These are phyloP conservation scores for Achaetomiella virescens DNA, from an alignment of 495 filamentous ascomycete species.

Conservation along the genomic window DNA sequence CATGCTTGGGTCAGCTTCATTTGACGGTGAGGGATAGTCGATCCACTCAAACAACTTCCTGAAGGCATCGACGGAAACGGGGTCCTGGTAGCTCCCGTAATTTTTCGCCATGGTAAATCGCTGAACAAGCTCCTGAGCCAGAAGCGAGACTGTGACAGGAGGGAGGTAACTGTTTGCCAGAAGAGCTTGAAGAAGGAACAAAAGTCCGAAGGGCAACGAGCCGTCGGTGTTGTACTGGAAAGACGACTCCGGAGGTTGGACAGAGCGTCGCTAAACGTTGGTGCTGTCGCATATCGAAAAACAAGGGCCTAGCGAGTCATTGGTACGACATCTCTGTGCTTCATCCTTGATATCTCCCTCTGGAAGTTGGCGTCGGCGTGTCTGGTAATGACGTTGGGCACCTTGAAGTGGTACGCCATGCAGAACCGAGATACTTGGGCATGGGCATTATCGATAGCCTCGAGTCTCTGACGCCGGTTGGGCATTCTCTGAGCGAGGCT, in stretches of 20 bases:
- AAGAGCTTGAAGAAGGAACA: conserved; percentile 49
- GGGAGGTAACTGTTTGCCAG: conserved; percentile 47
- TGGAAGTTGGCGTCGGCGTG: conserved; percentile 10
- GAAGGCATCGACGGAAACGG: conserved; percentile 40
- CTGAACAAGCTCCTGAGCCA: conserved; percentile 27
- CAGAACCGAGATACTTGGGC: conserved; percentile 6
- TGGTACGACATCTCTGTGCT: conserved; percentile 19
- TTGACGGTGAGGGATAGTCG: conserved; percentile 41
- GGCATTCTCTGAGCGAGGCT: conserved; percentile 10
- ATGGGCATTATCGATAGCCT: conserved; percentile 15
- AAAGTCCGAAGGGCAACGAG: conserved; percentile 29
- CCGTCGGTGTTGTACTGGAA: background rate
- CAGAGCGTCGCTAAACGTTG: conserved; percentile 13
- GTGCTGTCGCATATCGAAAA: background rate
- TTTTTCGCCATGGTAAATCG: conserved; percentile 9
- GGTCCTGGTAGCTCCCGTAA: conserved; percentile 8
- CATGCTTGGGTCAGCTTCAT: conserved; percentile 36
- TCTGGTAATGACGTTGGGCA: background rate
- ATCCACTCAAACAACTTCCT: conserved; percentile 43
- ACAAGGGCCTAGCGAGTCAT: conserved; percentile 23
- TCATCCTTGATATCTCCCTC: conserved; percentile 16
- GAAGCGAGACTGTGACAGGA: conserved; percentile 33
- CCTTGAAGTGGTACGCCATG: conserved; percentile 18
- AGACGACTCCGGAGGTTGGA: conserved; percentile 19
- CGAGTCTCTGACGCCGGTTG: conserved; percentile 23